Evolutionary conservation across 2,329 filamentous ascomycete genomes (phyloP), one percentile per base, ranked within the genome.

Genomic region (Fusarium coffeatum): DNA sequence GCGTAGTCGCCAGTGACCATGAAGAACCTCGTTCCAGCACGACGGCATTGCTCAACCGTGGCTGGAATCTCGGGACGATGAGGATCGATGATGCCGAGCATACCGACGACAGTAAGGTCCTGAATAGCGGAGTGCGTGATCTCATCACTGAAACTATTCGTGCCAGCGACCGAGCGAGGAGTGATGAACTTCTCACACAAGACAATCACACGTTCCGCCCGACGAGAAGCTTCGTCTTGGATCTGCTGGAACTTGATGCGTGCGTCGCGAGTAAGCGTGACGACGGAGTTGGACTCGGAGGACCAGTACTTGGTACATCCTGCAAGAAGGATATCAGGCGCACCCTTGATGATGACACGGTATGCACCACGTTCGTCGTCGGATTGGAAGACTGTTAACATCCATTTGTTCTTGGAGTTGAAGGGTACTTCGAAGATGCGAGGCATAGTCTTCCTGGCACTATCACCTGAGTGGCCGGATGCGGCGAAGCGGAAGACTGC

Each of bases 61-160:
- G 74, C 72, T 1, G 78, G 76, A 2, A 82, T 83, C 61, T 85
- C 83, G 3, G 80, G 79, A 0, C 83, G 80, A 13, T 83, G 80
- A 16, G 83, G 82, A 57, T 85, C 83, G 32, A 83, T 81, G 55
- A 85, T 84, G 8, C 85, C 86, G 16, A 87, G 82, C 18, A 88
- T 83, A 2, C 85, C 86, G 42, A 87, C 78, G 5, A 87, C 78
- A 0, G 82, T 85, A 27, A 87, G 76, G 55, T 82, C 79, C 5
- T 79, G 71, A 0, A 82, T 77, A 8, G 81, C 81, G 1, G 74
- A 75, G 13, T 78, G 77, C 8, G 81, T 74, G 6, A 85, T 78
- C 59, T 86, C 85, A n/a, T 87, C 83, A 47, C 79, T 83, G 63
- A 87, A 86, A 3, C 79, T 82, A 46, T 86, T 85, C 28, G 84